Conservation (phyloP, 495 filamentous ascomycete genomes). For the Thozetella sp. region DNA sequence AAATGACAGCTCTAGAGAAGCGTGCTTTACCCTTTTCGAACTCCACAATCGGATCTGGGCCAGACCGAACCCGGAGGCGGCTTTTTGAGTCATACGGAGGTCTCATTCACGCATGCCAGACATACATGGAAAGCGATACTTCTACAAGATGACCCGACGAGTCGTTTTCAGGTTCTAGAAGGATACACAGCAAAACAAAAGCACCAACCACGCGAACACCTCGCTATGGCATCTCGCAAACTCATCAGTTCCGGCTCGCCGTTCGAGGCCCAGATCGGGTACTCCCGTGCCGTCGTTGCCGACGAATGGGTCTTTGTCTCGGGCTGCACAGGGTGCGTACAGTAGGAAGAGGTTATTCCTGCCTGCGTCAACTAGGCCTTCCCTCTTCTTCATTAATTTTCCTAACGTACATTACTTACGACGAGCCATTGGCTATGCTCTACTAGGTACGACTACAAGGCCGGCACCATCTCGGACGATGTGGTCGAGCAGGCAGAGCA, state of each 20-base stretch:
- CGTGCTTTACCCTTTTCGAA: too few species aligned
- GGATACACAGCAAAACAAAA: too few species aligned
- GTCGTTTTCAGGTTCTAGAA: too few species aligned
- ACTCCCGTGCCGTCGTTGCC: constrained; percentile 38
- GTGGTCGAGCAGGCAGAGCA: constrained; percentile 36
- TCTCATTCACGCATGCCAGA: too few species aligned
- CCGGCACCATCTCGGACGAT: constrained; percentile 23
- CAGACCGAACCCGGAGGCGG: too few species aligned
- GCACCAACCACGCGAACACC: too few species aligned
- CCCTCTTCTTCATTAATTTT: not conserved
- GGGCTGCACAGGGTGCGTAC: constrained; percentile 42
- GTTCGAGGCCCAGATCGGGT: constrained; percentile 41
- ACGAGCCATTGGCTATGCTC: not conserved
- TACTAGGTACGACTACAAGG: constrained; percentile 38
- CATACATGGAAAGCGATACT: too few species aligned
- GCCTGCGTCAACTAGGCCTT: not conserved
- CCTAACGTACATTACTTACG: not conserved
- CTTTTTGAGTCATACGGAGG: too few species aligned
- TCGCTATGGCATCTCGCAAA: constrained; percentile 16
- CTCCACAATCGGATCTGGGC: too few species aligned
- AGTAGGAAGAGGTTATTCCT: not conserved
- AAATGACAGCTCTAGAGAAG: too few species aligned
- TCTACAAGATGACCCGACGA: too few species aligned
- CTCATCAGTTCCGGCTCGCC: constrained; percentile 38
- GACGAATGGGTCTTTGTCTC: constrained; percentile 40